Percentiles rank a stretch among this genome's conserved stretches.
phyloP scores from a whole-genome alignment of 805 yeast genomes.

The Cyberlindnera galapagoensis region DNA sequence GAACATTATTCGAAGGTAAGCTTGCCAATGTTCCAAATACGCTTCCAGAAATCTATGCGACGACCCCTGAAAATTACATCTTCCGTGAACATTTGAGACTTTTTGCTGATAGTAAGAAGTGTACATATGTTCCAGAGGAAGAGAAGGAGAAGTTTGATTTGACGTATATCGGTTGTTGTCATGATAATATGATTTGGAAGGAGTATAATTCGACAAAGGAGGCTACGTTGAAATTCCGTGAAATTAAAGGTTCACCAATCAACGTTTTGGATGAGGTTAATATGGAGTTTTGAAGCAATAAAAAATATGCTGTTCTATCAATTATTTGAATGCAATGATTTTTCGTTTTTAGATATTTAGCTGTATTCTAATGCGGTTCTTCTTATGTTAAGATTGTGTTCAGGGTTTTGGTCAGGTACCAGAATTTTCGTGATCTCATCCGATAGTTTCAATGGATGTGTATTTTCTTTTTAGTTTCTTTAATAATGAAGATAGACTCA shows the following conservation, averaged over 20 bases:
- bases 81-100: constrained; percentile 31
- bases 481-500: too few relatives aligned
- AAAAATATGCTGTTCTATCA: too few relatives aligned
- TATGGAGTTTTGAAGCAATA: constrained; percentile 11
- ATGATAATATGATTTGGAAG: constrained; percentile 31
- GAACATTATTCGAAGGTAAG: constrained; percentile 54
- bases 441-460: too few relatives aligned
- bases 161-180: constrained; percentile 36
- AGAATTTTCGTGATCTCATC: too few relatives aligned
- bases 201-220: constrained; percentile 30
- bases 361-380: background rate
- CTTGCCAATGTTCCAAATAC: constrained; percentile 38
- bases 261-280: constrained; percentile 20
- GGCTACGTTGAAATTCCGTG: constrained; percentile 18
- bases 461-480: too few relatives aligned
- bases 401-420: too few relatives aligned
- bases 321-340: background rate
- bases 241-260: constrained; percentile 12
- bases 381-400: too few relatives aligned
- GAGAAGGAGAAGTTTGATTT: constrained; percentile 29
- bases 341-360: background rate
- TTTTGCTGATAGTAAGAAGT: constrained; percentile 32
- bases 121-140: constrained; percentile 35
- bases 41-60: constrained; percentile 32
- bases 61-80: constrained; percentile 24